Base-by-base conservation (phyloP, 2,329 filamentous ascomycete species). In the Apiospora rasikravindrae region DNA sequence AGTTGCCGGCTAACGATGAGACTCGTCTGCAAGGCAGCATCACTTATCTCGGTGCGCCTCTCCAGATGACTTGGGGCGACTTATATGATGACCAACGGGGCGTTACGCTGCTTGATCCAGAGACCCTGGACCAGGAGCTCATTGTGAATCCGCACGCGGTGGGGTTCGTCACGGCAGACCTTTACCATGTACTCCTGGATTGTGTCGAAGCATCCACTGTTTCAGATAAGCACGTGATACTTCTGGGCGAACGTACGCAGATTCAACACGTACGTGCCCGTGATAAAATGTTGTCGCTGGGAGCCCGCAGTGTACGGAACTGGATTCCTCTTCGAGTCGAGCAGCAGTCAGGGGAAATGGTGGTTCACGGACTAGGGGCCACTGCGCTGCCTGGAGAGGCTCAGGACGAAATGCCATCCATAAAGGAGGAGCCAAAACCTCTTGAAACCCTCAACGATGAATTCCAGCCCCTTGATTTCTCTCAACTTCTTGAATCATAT, bases 41-140 rank as follows among this genome's bases (percentile, higher is more conserved):
- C 45, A 78, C 77, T 0, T 81, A 81, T 51, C 71, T 81, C 19
- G 80, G 80, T 26, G 74, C 79, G 10, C 80, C 80, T 19, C 71
- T 80, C 66, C 79, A 81, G 73, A 72, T 80, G 47, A 79, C 75
- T n/a, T 81, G 79, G 80, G 76, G 75, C 4, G 80, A 81, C 66
- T 74, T 80, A 22, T 71, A 73, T 57, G 80, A 81, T 66, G 74
- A 77, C 19, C 68, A 76, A 70, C 76, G 74, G 16, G 80, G 80
- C 13, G 79, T 77, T 26, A 71, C 81, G 22, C 73, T 81, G 53
- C 72, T 81, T 2, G 73, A 81, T 69, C 79, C 80, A 1, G 73
- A 74, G 29, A 81, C 79, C 4, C 75, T 81, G 14, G 73, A 79
- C 42, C 72, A 76, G 53, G 74, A 80, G 67, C 70, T 79, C 10